Evolutionary conservation across 805 yeast genomes (phyloP).

Genomic region (Cyberlindnera mrakii): DNA sequence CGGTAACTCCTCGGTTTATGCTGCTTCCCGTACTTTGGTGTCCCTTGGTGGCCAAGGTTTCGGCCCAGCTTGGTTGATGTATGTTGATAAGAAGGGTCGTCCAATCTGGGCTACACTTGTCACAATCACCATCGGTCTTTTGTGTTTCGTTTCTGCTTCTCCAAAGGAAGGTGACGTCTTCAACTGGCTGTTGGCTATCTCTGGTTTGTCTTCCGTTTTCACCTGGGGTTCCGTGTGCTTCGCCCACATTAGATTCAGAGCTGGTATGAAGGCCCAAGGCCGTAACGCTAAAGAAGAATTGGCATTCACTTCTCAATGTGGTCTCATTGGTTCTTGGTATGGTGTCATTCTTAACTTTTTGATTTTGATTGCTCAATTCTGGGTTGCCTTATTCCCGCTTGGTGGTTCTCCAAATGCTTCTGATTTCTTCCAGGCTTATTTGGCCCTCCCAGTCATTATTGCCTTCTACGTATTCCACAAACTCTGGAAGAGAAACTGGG

Average conservation of each 20-base stretch:
- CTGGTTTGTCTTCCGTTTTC: conserved; percentile 71
- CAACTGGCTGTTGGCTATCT: conserved; percentile 70
- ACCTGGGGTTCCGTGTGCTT: conserved; percentile 74
- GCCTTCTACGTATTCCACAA: conserved; percentile 35
- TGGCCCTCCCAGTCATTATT: conserved; percentile 37
- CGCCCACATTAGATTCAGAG: conserved; percentile 63
- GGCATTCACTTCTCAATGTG: conserved; percentile 63
- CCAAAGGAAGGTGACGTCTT: conserved; percentile 51
- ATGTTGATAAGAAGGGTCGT: conserved; percentile 45
- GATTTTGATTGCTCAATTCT: conserved; percentile 71
- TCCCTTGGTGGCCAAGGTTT: conserved; percentile 47
- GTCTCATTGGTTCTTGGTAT: conserved; percentile 58
- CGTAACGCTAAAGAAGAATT: conserved; percentile 59
- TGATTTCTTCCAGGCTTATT: conserved; percentile 32
- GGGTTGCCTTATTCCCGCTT: conserved; percentile 48
- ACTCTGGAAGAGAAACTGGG: conserved; percentile 36
- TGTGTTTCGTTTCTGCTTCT: conserved; percentile 61
- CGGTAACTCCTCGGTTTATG: conserved; percentile 46
- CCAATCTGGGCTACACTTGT: conserved; percentile 44
- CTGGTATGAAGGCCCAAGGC: conserved; percentile 53
- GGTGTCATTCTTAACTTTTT: conserved; percentile 55
- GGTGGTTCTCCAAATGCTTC: conserved; percentile 27
- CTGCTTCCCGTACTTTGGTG: conserved; percentile 47
- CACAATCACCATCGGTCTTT: conserved; percentile 43
- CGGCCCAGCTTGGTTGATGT: conserved; percentile 41